Evolutionary conservation across 2,329 filamentous ascomycete species (phyloP), one percentile per base, ranked within the genome.

Genomic region (Aureobasidium namibiae): DNA sequence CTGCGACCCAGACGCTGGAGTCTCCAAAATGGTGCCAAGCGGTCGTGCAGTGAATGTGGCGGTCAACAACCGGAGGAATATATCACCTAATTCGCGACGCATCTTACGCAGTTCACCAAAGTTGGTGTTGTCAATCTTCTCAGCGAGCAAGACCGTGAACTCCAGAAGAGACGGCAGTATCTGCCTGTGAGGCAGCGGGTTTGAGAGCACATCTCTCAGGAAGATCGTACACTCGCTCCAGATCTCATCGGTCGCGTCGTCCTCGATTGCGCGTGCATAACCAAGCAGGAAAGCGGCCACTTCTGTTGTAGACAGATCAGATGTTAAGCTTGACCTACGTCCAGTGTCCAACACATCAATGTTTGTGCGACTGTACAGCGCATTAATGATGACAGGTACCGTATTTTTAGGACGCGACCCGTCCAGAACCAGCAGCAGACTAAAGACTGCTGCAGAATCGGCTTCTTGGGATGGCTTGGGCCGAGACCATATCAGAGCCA

Each of bases 221-320:
- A 99, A 99, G 0, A 87, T 83, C 67, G 92, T 90, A 71, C 92
- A 99, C 70, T 99, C 92, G 41, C 86, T 81, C 94, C 94, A 99
- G 50, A 99, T 96, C 73, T 99, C 94, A 67, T 99, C 94, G 82
- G 96, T 92, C 16, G 94, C 89, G 75, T 99, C 94, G 67, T 99
- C 94, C 68, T 99, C 94, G 13, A 97, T 79, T 0, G 92, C 94
- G 31, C 83, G 83, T 0, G 91, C 87, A 72, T 99, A 99, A 63
- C 94, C 89, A 8, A 96, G 89, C 45, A 97, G 74, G 71, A 99
- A 99, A 9, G 88, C 83, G 9, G 92, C 89, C 11, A 99, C 78
- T 67, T 96, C 92, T 0, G 84, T 82, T 67, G 96, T 91, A 57
- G 85, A 85, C 10, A 99, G 76, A 49, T 89, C 87, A 18, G 94